Conservation (phyloP, 805 yeast genomes). For the Schizosaccharomyces cryophilus region DNA sequence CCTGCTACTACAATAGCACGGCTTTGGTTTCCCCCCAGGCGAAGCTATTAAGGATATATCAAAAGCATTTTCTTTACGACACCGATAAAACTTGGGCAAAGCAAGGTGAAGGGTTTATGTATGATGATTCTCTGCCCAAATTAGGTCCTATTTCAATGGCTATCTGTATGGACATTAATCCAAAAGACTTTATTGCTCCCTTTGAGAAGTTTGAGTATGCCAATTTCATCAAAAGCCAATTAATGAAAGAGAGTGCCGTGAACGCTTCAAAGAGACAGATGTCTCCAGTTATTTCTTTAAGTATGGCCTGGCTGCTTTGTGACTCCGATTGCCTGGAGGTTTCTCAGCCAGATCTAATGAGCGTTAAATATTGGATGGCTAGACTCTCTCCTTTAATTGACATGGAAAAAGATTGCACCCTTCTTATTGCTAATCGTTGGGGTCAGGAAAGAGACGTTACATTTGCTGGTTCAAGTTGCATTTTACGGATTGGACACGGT, state of each 20-base stretch:
- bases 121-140: background rate
- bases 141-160: conserved; percentile 31
- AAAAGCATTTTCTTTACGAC: conserved; percentile 53
- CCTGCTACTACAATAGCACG: conserved; percentile 42
- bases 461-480: background rate
- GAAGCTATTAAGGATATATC: conserved; percentile 32
- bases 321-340: background rate
- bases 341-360: background rate
- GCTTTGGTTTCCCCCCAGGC: conserved; percentile 39
- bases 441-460: background rate
- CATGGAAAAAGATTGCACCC: background rate
- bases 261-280: background rate
- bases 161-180: conserved; percentile 85
- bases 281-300: background rate
- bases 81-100: conserved; percentile 70
- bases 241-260: background rate
- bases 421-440: background rate
- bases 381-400: background rate
- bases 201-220: conserved; percentile 55
- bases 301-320: background rate
- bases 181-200: conserved; percentile 62
- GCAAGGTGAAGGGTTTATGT: conserved; percentile 28
- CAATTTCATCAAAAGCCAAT: conserved; percentile 10
- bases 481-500: background rate
- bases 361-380: background rate